phyloP scores from a whole-genome alignment of 1,284 basidiomycete species.

The Ustanciosporium gigantosporum region DNA sequence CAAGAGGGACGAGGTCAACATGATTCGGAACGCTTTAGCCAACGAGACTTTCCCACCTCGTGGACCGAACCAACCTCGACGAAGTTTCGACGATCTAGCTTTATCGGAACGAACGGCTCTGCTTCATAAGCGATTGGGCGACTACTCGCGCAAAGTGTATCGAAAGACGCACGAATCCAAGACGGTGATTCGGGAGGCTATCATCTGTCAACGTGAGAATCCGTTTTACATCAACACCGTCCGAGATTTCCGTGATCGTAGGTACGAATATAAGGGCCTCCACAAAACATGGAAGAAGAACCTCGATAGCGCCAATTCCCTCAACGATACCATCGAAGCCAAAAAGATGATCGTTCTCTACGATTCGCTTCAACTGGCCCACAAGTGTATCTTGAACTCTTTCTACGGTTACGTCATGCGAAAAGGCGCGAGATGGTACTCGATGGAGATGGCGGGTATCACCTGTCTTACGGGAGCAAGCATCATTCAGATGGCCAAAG shows the following conservation, averaged over 20 bases:
- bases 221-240: slow-evolving; percentile 99
- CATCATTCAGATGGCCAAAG: slow-evolving; percentile 99
- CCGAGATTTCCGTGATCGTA: slow-evolving; percentile 91
- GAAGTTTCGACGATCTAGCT: slow-evolving; percentile 84
- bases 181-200: slow-evolving; percentile 88
- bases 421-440: slow-evolving; percentile 98
- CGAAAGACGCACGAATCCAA: slow-evolving; percentile 99
- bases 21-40: slow-evolving; percentile 96
- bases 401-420: slow-evolving; percentile 99
- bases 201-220: slow-evolving; percentile 97
- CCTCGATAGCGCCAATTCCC: slow-evolving; percentile 74
- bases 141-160: slow-evolving; percentile 98
- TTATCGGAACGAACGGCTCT: slow-evolving; percentile 85
- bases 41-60: slow-evolving; percentile 90
- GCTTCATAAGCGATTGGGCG: slow-evolving; percentile 93
- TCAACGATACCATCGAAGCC: slow-evolving; percentile 90
- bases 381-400: slow-evolving; percentile 99
- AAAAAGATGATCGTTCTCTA: slow-evolving; percentile 99
- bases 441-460: slow-evolving; percentile 99
- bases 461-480: slow-evolving; percentile 98
- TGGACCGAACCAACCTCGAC: slow-evolving; percentile 72
- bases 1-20: slow-evolving; percentile 96
- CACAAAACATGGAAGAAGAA: slow-evolving; percentile 99
- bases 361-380: slow-evolving; percentile 97
- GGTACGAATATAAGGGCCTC: slow-evolving; percentile 98